Evolutionary conservation across 1,284 basidiomycete species (phyloP).

Genomic region (Marasmius oreades): DNA sequence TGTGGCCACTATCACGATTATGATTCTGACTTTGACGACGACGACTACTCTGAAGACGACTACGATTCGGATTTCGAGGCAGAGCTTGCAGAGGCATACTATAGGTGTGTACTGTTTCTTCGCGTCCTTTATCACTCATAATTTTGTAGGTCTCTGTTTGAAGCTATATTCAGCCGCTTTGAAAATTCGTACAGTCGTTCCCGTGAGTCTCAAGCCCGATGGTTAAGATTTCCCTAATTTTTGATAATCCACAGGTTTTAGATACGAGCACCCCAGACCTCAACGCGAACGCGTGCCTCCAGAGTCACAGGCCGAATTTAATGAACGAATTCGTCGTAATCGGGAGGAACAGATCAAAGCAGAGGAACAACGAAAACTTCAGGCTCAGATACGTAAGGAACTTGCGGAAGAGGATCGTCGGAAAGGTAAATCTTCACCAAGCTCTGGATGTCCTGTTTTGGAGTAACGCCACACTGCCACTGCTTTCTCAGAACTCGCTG

Average conservation of each 20-base stretch:
- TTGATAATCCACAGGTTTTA: constrained; percentile 13
- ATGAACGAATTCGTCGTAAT: constrained; percentile 43
- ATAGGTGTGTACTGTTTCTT: neutral
- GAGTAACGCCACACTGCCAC: constrained; percentile 7
- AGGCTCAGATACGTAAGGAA: constrained; percentile 43
- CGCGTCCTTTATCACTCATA: neutral
- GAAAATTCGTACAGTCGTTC: constrained; percentile 25
- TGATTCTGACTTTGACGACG: constrained; percentile 29
- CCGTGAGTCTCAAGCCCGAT: constrained; percentile 23
- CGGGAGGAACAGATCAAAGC: constrained; percentile 54
- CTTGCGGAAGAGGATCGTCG: constrained; percentile 46
- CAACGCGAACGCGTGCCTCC: constrained; percentile 9
- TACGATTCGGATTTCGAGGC: constrained; percentile 26
- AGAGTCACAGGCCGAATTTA: constrained; percentile 48
- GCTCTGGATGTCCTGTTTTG: neutral
- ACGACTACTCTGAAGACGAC: constrained; percentile 31
- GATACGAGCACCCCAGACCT: constrained; percentile 10
- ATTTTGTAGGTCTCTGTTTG: constrained; percentile 41
- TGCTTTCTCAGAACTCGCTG: constrained; percentile 47
- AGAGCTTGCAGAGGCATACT: neutral
- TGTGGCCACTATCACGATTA: constrained; percentile 10
- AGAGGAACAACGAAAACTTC: constrained; percentile 44
- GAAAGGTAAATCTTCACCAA: constrained; percentile 36
- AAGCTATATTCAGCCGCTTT: constrained; percentile 40
- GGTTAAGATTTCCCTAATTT: constrained; percentile 3